These are phyloP conservation scores for Debaryomyces hansenii DNA, from an alignment of 805 yeast genomes.

Conservation along the genomic window DNA sequence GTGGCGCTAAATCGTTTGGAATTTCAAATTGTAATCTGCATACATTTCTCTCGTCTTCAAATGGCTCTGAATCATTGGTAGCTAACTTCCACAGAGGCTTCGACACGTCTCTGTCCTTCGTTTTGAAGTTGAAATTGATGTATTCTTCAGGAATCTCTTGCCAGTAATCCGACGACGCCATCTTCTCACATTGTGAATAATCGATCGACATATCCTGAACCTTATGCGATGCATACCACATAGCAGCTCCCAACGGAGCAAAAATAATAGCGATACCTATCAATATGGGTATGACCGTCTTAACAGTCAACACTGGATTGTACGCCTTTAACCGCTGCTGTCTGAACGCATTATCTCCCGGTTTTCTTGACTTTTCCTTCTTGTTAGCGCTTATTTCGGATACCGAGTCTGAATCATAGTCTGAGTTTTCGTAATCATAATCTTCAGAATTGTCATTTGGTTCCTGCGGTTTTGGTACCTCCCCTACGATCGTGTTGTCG, in stretches of 20 bases:
- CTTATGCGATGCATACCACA: slow-evolving; percentile 44
- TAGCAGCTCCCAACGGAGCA: slow-evolving; percentile 46
- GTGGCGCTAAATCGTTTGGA: slow-evolving; percentile 33
- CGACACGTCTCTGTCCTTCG: slow-evolving; percentile 13
- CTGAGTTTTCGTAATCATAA: slow-evolving; percentile 7
- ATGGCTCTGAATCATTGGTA: slow-evolving; percentile 41
- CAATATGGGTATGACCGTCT: slow-evolving; percentile 41
- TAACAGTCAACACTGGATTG: slow-evolving; percentile 46
- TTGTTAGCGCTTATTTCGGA: slow-evolving; percentile 44
- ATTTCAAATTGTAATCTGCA: slow-evolving; percentile 41
- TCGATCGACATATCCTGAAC: slow-evolving; percentile 42
- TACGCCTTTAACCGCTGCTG: slow-evolving; percentile 56
- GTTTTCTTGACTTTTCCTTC: slow-evolving; percentile 57
- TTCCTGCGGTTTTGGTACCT: neutral
- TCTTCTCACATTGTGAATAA: slow-evolving; percentile 39
- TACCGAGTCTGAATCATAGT: slow-evolving; percentile 42
- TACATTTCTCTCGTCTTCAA: slow-evolving; percentile 52
- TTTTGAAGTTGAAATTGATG: slow-evolving; percentile 36
- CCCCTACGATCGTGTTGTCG: neutral
- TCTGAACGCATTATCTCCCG: slow-evolving; percentile 59
- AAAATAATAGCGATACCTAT: slow-evolving; percentile 38
- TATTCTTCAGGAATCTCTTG: slow-evolving; percentile 37
- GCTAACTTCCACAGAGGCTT: slow-evolving; percentile 38
- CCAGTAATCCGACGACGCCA: slow-evolving; percentile 35
- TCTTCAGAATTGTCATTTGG: neutral